Evolutionary conservation across 768 basidiomycete species (phyloP), one percentile per base, ranked within the genome.

Genomic region (Gautieria morchelliformis): DNA sequence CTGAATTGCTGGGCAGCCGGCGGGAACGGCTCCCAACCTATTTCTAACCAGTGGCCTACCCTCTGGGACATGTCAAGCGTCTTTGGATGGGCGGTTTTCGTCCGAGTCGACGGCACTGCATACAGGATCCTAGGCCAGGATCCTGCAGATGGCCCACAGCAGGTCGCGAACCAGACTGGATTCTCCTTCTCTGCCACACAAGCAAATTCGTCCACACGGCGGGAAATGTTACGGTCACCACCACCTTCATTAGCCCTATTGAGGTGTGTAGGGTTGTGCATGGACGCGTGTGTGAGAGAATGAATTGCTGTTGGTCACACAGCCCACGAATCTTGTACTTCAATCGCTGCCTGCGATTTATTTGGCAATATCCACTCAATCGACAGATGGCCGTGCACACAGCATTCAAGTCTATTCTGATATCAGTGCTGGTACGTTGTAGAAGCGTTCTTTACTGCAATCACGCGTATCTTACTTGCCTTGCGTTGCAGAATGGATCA

Each of bases 321-420:
- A 58, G 54, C 63, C 62, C 8, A 59, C 32, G 19, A 82, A 85
- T 64, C 72, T 82, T 14, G 74, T 79, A 44, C 80, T 79, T 62
- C 82, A 83, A 65, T 84, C 83, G 5, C 74, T 77, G 17, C 83
- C 85, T 0, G 79, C 82, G 60, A 68, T 79, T 0, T 83, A 84
- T 60, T 71, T 83, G 69, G 67, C 77, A 6, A 70, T 83, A 14
- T 75, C 75, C 3, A 78, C 70, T 27, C 68, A 64, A 9, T 76
- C 80, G 0, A 78, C 67, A 3, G 78, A 84, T 61, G 78, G 76
- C 9, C 61, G 55, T 2, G 60, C 72, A 2, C 82, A 82, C 63
- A 65, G 67, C 14, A 76, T 83, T 14, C 79, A 80, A 61, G 64
- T 83, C 7, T 83, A 84, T 63, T 77, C 77, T 20, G 81, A 82